Base-by-base conservation (phyloP, 2,329 filamentous ascomycete genomes). In the Exophiala aquamarina region DNA sequence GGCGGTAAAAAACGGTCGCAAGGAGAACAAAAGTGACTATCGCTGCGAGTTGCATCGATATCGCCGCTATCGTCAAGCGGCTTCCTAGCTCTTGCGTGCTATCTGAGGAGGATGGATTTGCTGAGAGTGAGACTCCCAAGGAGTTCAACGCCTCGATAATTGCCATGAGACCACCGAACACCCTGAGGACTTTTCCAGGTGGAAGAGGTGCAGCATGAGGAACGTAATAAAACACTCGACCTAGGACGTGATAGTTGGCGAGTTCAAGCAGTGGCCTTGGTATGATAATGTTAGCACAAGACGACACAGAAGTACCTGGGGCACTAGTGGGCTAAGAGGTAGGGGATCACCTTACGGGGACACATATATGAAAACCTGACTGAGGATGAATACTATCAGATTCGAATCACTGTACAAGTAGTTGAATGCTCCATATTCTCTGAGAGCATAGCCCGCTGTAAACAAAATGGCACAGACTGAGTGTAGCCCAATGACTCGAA, bases 181-280 rank as follows among this genome's bases (percentile, higher is more conserved):
- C 73, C 4, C 68, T 68, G 13, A 77, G 57, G 13, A 76, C 71
- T 19, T 68, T 63, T 17, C 69, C 66, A 0, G 75, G 73, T 31
- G 73, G 66, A 23, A 78, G 62, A 0, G 79, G 80, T 0, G 80
- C 72, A 47, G 78, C 71, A 59, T 82, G 79, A 0, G 81, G 81
- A 2, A 81, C 70, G 62, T 84, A 86, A 61, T 78, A 78, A 15
- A 85, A 69, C 10, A 82, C 70, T 3, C 80, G 74, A 2, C 76
- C 76, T 18, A 85, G 74, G 45, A 83, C 73, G 56, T 81, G 75
- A 63, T 84, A 84, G 59, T 84, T 82, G 45, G 78, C 73, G 3
- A 81, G 70, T 19, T 37, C 35, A 32, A 83, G 76, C 3, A 85
- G 67, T 0, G 83, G 82, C 2, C 78, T 79, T 38, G 21, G 42